Conservation (phyloP, 176 grass and related monocot species). For the Zoysia japonica region DNA sequence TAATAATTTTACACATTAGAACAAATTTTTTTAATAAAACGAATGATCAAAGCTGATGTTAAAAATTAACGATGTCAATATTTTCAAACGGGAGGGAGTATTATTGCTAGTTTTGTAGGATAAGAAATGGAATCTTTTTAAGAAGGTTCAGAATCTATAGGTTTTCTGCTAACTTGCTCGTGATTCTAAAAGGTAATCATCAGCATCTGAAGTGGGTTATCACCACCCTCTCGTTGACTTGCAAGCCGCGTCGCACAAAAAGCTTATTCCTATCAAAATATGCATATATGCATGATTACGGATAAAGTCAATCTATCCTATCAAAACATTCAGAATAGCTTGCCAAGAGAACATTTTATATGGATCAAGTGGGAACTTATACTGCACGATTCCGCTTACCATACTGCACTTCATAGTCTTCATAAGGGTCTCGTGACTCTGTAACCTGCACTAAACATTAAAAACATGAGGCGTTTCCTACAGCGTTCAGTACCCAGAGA, state of each 20-base stretch:
- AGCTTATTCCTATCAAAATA: constrained; percentile 5
- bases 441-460: constrained; percentile 25
- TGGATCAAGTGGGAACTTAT: constrained; percentile 32
- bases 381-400: constrained; percentile 12
- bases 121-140: too few relatives aligned
- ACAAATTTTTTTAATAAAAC: too few relatives aligned
- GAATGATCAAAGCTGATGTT: too few relatives aligned
- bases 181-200: too few relatives aligned
- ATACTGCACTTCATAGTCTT: background rate
- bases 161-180: too few relatives aligned
- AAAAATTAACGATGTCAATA: too few relatives aligned
- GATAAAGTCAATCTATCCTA: constrained; percentile 11
- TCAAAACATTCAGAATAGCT: constrained; percentile 10
- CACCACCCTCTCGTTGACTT: background rate
- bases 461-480: constrained; percentile 11
- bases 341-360: constrained; percentile 30
- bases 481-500: constrained; percentile 11
- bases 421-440: constrained; percentile 40
- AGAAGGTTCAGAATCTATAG: too few relatives aligned
- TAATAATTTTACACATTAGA: too few relatives aligned
- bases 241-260: background rate
- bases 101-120: too few relatives aligned
- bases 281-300: background rate
- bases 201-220: too few relatives aligned
- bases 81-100: too few relatives aligned